phyloP scores from a whole-genome alignment of 495 filamentous ascomycete genomes.

The Daldinia grandis region DNA sequence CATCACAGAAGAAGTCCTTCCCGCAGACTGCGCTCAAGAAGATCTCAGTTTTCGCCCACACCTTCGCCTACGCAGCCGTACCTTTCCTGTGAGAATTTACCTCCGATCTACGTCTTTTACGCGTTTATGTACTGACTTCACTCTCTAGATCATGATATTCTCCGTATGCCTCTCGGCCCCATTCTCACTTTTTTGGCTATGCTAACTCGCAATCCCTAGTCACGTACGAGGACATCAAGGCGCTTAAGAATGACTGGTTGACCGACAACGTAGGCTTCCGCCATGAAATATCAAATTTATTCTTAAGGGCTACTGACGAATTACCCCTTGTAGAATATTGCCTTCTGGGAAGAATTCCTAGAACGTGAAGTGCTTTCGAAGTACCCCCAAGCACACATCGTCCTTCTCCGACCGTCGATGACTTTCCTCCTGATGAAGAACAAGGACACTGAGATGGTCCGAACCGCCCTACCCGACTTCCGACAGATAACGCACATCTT shows the following conservation, averaged over 20 bases:
- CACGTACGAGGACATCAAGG: constrained; percentile 79
- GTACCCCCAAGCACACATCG: constrained; percentile 82
- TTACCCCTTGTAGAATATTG: constrained; percentile 69
- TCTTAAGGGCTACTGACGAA: constrained; percentile 23
- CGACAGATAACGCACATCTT: constrained; percentile 89
- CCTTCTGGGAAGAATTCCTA: constrained; percentile 98
- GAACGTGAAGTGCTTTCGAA: constrained; percentile 84
- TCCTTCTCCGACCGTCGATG: constrained; percentile 93
- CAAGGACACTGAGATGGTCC: constrained; percentile 75
- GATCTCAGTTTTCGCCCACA: constrained; percentile 41
- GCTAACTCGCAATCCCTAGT: constrained; percentile 42
- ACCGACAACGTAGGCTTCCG: constrained; percentile 85
- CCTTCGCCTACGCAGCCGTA: constrained; percentile 51
- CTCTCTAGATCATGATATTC: constrained; percentile 54
- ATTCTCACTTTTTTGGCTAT: neutral
- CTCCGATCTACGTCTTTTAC: neutral
- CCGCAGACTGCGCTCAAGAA: constrained; percentile 37
- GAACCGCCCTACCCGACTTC: constrained; percentile 81
- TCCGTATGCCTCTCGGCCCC: constrained; percentile 45
- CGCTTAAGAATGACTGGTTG: constrained; percentile 91
- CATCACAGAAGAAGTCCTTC: constrained; percentile 18
- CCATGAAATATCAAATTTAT: neutral
- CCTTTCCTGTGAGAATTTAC: constrained; percentile 52
- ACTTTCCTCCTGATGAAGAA: constrained; percentile 91
- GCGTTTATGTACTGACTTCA: constrained; percentile 7